Percentiles rank a stretch among this genome's conserved stretches.
These are phyloP conservation scores for Colletotrichum camelliae DNA, from an alignment of 2,329 filamentous ascomycete species.

Conservation along the genomic window DNA sequence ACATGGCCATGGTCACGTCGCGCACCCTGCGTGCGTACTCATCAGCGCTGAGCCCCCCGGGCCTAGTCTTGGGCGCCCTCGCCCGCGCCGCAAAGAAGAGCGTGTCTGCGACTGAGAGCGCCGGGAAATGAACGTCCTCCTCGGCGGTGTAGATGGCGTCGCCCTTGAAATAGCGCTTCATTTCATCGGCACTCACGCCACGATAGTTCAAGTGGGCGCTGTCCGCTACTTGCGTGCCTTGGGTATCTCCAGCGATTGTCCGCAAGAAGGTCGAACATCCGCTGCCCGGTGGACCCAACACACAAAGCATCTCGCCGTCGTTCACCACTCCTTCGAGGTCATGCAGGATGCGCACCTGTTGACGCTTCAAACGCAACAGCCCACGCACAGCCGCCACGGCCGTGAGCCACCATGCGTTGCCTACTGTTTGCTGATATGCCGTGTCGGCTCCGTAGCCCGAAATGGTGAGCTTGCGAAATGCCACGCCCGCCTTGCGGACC, in stretches of 20 bases:
- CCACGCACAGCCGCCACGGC: conserved; percentile 22
- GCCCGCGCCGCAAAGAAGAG: conserved; percentile 66
- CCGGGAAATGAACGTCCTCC: conserved; percentile 67
- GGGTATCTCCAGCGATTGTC: conserved; percentile 66
- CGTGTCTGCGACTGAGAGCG: conserved; percentile 65
- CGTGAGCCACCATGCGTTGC: conserved; percentile 28
- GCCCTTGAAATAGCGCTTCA: conserved; percentile 43
- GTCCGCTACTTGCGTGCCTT: conserved; percentile 53
- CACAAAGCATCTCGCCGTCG: conserved; percentile 61
- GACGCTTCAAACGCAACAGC: conserved; percentile 12
- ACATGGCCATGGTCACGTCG: conserved; percentile 74
- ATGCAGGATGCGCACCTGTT: conserved; percentile 52
- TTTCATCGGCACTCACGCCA: conserved; percentile 18
- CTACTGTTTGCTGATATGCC: conserved; percentile 4
- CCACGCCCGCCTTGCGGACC: conserved; percentile 36
- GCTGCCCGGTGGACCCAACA: conserved; percentile 57
- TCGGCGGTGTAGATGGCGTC: conserved; percentile 73
- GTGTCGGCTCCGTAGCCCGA: conserved; percentile 11
- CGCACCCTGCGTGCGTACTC: conserved; percentile 60
- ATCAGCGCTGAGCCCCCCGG: conserved; percentile 47
- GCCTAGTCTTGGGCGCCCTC: conserved; percentile 51
- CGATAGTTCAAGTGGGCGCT: conserved; percentile 15
- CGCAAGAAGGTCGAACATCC: conserved; percentile 76
- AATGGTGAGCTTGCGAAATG: conserved; percentile 51
- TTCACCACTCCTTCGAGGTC: conserved; percentile 57